Percentiles rank a stretch among this genome's conserved stretches.
phyloP scores from a whole-genome alignment of 192 early-diverging fungal genomes.

The Coemansia sp. region DNA sequence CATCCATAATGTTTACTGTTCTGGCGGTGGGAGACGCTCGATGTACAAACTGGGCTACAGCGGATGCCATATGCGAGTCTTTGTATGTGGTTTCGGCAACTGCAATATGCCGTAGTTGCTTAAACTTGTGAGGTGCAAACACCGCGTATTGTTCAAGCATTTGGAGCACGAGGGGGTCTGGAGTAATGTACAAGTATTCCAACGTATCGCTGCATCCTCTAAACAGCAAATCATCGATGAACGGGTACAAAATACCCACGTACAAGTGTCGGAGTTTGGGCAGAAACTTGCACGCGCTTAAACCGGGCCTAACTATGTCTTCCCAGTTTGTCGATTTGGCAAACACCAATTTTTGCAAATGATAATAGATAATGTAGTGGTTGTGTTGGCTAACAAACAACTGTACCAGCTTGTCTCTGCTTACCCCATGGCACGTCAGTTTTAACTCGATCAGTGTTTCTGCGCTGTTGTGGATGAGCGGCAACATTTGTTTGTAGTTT shows the following conservation, averaged over 20 bases:
- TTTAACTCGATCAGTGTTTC: conserved; percentile 3
- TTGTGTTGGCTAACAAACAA: conserved; percentile 8
- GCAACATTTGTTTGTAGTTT: conserved; percentile 3
- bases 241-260: conserved; percentile 12
- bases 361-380: conserved; percentile 6
- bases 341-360: conserved; percentile 9
- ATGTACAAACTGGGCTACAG: conserved; percentile 11
- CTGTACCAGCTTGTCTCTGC: background rate
- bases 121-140: background rate
- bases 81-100: background rate
- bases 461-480: conserved; percentile 17
- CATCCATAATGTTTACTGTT: conserved; percentile 1
- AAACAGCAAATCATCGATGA: conserved; percentile 21
- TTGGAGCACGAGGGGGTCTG: conserved; percentile 2
- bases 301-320: background rate
- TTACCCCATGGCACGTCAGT: conserved; percentile 3
- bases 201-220: conserved; percentile 9
- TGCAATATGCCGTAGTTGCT: background rate
- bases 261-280: conserved; percentile 13
- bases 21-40: background rate
- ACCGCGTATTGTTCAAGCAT: conserved; percentile 2
- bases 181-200: conserved; percentile 6
- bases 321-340: background rate
- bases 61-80: background rate
- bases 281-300: background rate